Evolutionary conservation across 805 yeast species (phyloP), one percentile per base, ranked within the genome.

Genomic region (Hanseniaspora nectarophila): DNA sequence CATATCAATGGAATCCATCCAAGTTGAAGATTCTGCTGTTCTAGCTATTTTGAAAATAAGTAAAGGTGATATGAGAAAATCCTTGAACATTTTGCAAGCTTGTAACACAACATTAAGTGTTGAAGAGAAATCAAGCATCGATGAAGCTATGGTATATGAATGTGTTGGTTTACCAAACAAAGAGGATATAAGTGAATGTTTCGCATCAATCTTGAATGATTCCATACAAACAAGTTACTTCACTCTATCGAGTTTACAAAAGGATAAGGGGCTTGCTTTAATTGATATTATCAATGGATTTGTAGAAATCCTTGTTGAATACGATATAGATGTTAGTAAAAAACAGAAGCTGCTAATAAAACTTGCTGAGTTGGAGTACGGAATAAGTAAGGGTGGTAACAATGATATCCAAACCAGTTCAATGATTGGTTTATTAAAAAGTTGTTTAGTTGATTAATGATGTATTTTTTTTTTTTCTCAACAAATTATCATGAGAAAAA

Each of bases 121-220:
- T 5, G 54, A 39, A 4, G 51, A 45, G 12, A 39, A 51, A 34
- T 13, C 29, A 1, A 34, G 31, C 28, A 82, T 92, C 38, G 75
- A 82, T 28, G 76, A 75, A 29, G 80, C 78, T 51, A 81, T 85
- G 80, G 81, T 92, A 34, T 92, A 86, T 64, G 95, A 89, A 56
- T 89, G 97, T 64, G 82, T 92, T 31, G 99, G 99, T 1, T 89
- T 95, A 1, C 97, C 98, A 3, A 84, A 84, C 57, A 97, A 97
- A 1, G 75, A 73, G 37, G 95, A 89, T 58, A 74, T 92, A 23
- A 84, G 84, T 59, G 70, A 78, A 0, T 80, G 88, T 5, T 69
- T 92, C 54, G 82, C 82, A 56, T 76, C 94, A 5, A 79, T 90
- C 24, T 68, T 92, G 63, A 80, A 79, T 58, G 95, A 88, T 56